Evolutionary conservation across 2,329 filamentous ascomycete genomes (phyloP), one percentile per base, ranked within the genome.

Genomic region (Colletotrichum salicis): DNA sequence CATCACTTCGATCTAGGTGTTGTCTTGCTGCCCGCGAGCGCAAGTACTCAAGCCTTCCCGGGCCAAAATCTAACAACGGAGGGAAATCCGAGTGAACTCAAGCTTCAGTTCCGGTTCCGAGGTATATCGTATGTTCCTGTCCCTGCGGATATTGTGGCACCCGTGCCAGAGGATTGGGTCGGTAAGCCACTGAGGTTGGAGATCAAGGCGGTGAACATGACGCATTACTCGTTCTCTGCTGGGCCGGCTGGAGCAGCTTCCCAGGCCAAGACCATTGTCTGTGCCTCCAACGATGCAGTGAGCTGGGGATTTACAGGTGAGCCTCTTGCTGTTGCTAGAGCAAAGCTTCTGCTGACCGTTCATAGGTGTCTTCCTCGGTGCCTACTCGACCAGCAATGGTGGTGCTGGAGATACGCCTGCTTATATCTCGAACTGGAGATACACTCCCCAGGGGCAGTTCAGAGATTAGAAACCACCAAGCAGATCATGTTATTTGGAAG

Each of bases 341-440:
- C 4, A n/a, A 12, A 45, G 24, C 57, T 55, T 45, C 12, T 35
- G 24, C 58, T 71, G 31, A 61, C 31, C n/a, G 3, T 22, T 31
- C 13, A 41, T 74, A 82, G 87, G 87, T 0, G 83, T 83, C 1
- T 77, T 89, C 24, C 72, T 90, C 0, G 87, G 87, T 0, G 81
- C 85, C 1, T 89, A 88, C 76, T 84, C 84, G 52, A 89, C 87
- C 4, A 86, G 79, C 33, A 89, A 89, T 73, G 87, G 86, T 0
- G 81, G 82, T 2, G 76, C 80, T 12, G 83, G 81, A 2, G 80
- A 75, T 2, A 83, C 83, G 37, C 80, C 83, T 4, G 85, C 84
- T 3, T 88, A 86, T 75, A 78, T 88, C 60, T 82, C 79, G 6
- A 79, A 83, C 24, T 88, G 87, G 86, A 81, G 78, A 68, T 88